Percentiles rank a stretch among this genome's conserved stretches.
These are phyloP conservation scores for Exophiala spinifera DNA, from an alignment of 2,329 filamentous ascomycete genomes.

Conservation along the genomic window DNA sequence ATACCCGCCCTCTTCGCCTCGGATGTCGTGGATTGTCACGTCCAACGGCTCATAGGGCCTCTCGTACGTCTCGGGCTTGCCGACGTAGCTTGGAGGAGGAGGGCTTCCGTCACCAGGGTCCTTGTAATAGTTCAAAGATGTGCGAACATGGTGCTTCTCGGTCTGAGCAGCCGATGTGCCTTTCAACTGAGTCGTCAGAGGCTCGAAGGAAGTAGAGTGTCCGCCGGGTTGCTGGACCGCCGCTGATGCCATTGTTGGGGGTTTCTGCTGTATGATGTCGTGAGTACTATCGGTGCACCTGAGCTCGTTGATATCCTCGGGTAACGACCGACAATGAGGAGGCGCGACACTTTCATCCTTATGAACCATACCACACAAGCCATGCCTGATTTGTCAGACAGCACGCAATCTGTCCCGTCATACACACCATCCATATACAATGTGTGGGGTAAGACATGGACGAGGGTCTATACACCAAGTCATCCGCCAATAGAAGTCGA, in stretches of 20 bases:
- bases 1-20: slow-evolving; percentile 44
- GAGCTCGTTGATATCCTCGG: slow-evolving; percentile 2
- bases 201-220: slow-evolving; percentile 29
- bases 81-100: slow-evolving; percentile 28
- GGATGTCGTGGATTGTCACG: slow-evolving; percentile 42
- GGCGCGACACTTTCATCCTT: slow-evolving; percentile 12
- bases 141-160: slow-evolving; percentile 29
- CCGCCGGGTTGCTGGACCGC: slow-evolving; percentile 27
- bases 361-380: slow-evolving; percentile 7
- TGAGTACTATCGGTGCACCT: background rate
- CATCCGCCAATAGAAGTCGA: slow-evolving; percentile 14
- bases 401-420: slow-evolving; percentile 24
- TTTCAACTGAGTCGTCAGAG: slow-evolving; percentile 19
- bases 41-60: slow-evolving; percentile 26
- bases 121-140: slow-evolving; percentile 31
- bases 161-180: background rate
- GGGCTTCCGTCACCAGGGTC: slow-evolving; percentile 29
- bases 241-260: slow-evolving; percentile 29
- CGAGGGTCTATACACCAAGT: slow-evolving; percentile 6
- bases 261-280: background rate
- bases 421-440: slow-evolving; percentile 19
- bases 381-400: slow-evolving; percentile 28
- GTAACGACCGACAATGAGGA: background rate
- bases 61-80: slow-evolving; percentile 32
- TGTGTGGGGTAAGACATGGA: slow-evolving; percentile 21